A percentile compares a stretch with the other conserved stretches of the same genome.
These are phyloP conservation scores for Citrus hindsii DNA, from an alignment of 345 rosid species.

Conservation along the genomic window DNA sequence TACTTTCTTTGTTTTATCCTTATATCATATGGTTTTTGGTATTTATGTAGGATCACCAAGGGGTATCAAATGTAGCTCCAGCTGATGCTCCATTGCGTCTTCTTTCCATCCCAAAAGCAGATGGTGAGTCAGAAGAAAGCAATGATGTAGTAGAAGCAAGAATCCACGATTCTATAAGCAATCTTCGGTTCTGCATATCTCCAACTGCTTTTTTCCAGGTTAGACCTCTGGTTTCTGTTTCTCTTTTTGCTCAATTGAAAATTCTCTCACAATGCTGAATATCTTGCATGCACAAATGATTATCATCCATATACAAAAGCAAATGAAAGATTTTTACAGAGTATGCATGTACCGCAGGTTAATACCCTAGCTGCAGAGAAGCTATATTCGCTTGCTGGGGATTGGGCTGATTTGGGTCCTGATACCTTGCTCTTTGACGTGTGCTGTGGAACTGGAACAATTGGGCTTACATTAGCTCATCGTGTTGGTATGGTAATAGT, in stretches of 20 bases:
- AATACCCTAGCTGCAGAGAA: slow-evolving; percentile 96
- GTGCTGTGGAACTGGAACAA: slow-evolving; percentile 98
- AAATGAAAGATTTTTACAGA: not conserved
- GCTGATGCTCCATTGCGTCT: slow-evolving; percentile 69
- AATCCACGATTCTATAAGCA: slow-evolving; percentile 77
- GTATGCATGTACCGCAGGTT: slow-evolving; percentile 42
- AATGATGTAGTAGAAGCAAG: slow-evolving; percentile 54
- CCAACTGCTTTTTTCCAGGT: slow-evolving; percentile 98
- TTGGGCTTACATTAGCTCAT: slow-evolving; percentile 87
- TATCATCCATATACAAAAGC: not conserved
- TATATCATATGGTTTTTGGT: not conserved
- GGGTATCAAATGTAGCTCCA: slow-evolving; percentile 93
- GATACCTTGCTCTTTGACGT: slow-evolving; percentile 86
- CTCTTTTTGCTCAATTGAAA: slow-evolving; percentile 5
- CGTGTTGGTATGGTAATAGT: slow-evolving; percentile 88
- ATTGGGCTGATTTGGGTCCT: slow-evolving; percentile 89
- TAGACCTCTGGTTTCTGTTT: slow-evolving; percentile 8
- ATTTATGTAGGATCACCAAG: slow-evolving; percentile 74
- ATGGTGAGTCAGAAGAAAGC: slow-evolving; percentile 26
- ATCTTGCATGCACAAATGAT: slow-evolving; percentile 6
- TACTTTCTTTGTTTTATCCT: not conserved
- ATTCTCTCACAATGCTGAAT: not conserved
- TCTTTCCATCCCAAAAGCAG: slow-evolving; percentile 40
- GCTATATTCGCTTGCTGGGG: slow-evolving; percentile 91
- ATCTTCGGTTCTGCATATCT: slow-evolving; percentile 78